These are phyloP conservation scores for Xylariaceae sp. DNA, from an alignment of 2,329 filamentous ascomycete genomes.

Conservation along the genomic window DNA sequence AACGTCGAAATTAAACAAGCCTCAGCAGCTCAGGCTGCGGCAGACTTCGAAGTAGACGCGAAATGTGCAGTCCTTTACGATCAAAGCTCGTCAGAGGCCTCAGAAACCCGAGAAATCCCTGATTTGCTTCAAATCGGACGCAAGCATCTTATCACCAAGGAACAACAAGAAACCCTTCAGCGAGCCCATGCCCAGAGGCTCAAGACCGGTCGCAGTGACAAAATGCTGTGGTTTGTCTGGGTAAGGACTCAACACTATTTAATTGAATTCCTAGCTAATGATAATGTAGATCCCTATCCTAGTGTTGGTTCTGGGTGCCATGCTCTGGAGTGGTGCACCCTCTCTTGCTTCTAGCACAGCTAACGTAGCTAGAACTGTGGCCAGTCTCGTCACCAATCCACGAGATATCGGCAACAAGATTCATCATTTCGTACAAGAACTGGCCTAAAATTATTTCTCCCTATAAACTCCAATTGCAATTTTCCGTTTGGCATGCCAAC, in stretches of 20 bases:
- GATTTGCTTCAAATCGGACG: constrained; percentile 63
- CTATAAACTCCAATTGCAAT: not conserved
- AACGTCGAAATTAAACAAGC: constrained; percentile 62
- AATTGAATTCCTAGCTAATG: constrained; percentile 22
- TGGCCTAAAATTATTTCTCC: constrained; percentile 2
- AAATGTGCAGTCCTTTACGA: constrained; percentile 63
- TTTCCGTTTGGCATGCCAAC: not conserved
- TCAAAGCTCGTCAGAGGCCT: constrained; percentile 43
- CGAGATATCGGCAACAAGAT: constrained; percentile 26
- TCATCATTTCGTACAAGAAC: constrained; percentile 23
- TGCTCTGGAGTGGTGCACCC: constrained; percentile 44
- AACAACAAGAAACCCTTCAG: constrained; percentile 68
- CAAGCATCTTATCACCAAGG: constrained; percentile 67
- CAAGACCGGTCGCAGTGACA: constrained; percentile 67
- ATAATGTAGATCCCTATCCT: constrained; percentile 45
- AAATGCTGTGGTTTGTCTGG: constrained; percentile 73
- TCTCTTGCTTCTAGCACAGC: constrained; percentile 30
- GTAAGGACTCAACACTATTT: constrained; percentile 46
- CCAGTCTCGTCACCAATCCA: constrained; percentile 28
- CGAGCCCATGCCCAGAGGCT: constrained; percentile 66
- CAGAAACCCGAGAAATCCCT: constrained; percentile 42
- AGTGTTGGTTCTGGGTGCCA: constrained; percentile 44
- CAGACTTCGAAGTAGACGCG: constrained; percentile 62
- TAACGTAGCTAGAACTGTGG: constrained; percentile 22
- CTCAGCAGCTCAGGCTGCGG: constrained; percentile 62